phyloP scores from a whole-genome alignment of 495 filamentous ascomycete species.

The Penicillium atrosanguineum region DNA sequence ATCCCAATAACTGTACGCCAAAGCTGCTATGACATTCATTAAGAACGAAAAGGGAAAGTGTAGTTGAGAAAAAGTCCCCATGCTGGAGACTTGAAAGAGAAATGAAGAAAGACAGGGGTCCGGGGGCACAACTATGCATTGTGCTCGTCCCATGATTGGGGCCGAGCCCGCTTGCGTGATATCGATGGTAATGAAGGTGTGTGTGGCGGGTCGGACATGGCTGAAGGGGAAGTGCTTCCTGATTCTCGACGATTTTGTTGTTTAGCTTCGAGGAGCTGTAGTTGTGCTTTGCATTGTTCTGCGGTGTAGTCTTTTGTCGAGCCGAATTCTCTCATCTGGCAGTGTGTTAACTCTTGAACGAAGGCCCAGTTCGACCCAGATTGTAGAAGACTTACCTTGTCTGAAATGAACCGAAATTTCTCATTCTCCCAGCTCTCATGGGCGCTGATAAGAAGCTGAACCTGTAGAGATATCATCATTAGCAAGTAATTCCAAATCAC shows the following conservation, averaged over 20 bases:
- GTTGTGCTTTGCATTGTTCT: conserved; percentile 37
- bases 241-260: conserved; percentile 18
- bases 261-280: conserved; percentile 29
- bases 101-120: not conserved
- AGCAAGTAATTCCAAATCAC: not conserved
- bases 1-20: not conserved
- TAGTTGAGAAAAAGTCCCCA: not conserved
- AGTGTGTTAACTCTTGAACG: not conserved
- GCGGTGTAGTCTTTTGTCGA: conserved; percentile 31
- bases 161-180: conserved; percentile 20
- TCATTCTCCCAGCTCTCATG: conserved; percentile 50
- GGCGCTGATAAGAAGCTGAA: conserved; percentile 45
- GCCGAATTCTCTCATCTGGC: conserved; percentile 40
- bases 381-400: conserved; percentile 39
- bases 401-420: conserved; percentile 49
- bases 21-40: not conserved
- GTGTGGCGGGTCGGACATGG: conserved; percentile 26
- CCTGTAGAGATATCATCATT: conserved; percentile 22
- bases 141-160: conserved; percentile 1
- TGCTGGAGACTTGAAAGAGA: not conserved
- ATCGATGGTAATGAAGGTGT: conserved; percentile 11
- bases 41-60: not conserved
- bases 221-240: conserved; percentile 18
- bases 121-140: not conserved
- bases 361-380: not conserved